Conservation (phyloP, 495 filamentous ascomycete species). For the Parathielavia appendiculata region DNA sequence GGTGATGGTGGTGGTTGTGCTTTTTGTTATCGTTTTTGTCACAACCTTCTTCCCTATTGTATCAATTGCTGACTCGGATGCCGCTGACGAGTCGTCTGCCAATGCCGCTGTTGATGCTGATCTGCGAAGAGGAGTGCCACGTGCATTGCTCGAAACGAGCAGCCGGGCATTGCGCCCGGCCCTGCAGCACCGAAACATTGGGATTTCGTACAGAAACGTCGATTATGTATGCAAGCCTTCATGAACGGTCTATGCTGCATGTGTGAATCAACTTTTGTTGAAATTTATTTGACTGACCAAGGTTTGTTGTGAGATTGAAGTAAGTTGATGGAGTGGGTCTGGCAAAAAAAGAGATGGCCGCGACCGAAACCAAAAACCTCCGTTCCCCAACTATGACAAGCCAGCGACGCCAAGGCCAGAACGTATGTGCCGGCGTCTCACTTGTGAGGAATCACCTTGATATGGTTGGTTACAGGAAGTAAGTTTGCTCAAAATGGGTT, state of each 20-base stretch:
- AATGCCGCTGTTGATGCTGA: neutral
- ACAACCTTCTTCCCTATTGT: neutral
- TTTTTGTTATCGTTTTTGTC: neutral
- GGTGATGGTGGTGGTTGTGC: neutral
- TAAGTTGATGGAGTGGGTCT: neutral
- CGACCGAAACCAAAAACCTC: neutral
- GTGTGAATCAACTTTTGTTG: neutral
- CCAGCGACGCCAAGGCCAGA: too few species aligned
- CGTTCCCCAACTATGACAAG: too few species aligned
- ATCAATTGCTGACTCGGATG: neutral
- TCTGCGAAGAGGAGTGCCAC: neutral
- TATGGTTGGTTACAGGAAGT: too few species aligned
- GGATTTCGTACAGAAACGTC: too few species aligned
- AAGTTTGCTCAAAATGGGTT: too few species aligned
- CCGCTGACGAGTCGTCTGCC: too few species aligned
- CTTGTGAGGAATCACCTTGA: too few species aligned
- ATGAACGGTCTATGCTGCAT: neutral
- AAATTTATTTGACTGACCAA: too few species aligned
- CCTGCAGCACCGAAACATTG: constrained; percentile 6
- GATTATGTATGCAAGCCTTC: neutral
- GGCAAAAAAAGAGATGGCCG: neutral
- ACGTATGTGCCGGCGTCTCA: too few species aligned
- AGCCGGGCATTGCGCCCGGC: constrained; percentile 8
- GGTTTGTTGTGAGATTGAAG: neutral
- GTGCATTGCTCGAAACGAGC: neutral